Base-by-base conservation (phyloP, 345 rosid genomes). In the Hevea brasiliensis region DNA sequence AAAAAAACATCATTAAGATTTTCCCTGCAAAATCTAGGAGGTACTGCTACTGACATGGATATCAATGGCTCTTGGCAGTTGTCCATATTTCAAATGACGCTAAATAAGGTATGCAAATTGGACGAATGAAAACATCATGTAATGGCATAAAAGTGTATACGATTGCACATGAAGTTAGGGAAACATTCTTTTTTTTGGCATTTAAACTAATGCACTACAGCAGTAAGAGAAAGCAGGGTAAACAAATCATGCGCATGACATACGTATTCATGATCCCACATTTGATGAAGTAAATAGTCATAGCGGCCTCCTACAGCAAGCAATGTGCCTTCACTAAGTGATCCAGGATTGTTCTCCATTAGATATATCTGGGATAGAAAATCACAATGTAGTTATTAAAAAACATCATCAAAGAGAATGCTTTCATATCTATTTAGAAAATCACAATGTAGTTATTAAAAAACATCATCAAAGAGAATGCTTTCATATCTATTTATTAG, bases 271-370 rank as follows among this genome's bases (percentile, higher is more conserved):
- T 59, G 87, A 76, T 82, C 89, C 85, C 93, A 90, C 84, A 85
- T 84, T 75, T 87, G 95, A 71, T 82, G 92, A 80, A 92, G 87
- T 85, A 94, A 83, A 83, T 84, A 81, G 71, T 94, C 93, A 82
- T 94, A 94, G 77, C 98, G 92, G 67, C 98, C 98, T 65, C 98
- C 98, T 77, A 87, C 80, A 76, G 97, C 98, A 76, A 94, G 93
- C 82, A 92, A 81, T 74, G 83, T 81, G 17, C 88, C 94, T 83
- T 90, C 97, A 73, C 76, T 61, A 77, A 84, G 83, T 72, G 97
- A 79, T 76, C 91, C 92, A 56, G 87, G 79, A 81, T 74, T 85
- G 81, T 85, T 90, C 71, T 87, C 94, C 69, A 77, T 86, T 65
- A 87, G 72, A 81, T 84, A 92, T 72, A 94, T 80, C 97, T 94